Base-by-base conservation (phyloP, 495 filamentous ascomycete genomes). In the Immersiella caudata region DNA sequence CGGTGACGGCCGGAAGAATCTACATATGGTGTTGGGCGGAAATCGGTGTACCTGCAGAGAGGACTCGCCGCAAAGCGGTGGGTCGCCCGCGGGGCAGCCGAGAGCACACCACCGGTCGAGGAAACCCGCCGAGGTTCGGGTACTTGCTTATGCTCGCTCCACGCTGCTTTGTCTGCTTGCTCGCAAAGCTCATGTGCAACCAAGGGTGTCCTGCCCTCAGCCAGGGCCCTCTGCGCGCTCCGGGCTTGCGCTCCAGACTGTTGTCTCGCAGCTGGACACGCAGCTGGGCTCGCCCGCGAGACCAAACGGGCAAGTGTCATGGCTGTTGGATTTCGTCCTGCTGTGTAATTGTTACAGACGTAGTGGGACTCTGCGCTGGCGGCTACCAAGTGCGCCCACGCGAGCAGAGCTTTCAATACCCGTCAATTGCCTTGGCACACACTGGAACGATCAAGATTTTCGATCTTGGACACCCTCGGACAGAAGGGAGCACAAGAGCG, bases 231-330 rank as follows among this genome's bases (percentile, higher is more conserved):
- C 60, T 14, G 18, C 11, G 18, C 20, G 6, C 35, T 40, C 35
- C 35, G 36, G 21, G 40, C 60, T 20, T 59, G 25, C 24, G 16
- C 26, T 33, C 21, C 56, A 6, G 24, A 11, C 18, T 33, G 22
- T 59, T 11, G 22, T 26, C 56, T 27, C 9, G 16, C 25, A 26
- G 54, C 56, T 16, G 24, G 18, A 11, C 60, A n/a, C 50, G n/a
- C 35, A 26, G 60, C 14, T 27, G 29, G 24, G 3, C 9, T 20
- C 29, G 26, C 35, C 21, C 60, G 51, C 52, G 51, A 57, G 52
- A 65, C 33, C n/a, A 65, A 26, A 57, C 63, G 50, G 21, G 54
- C 51, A 25, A 65, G 49, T 18, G 63, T 56, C 63, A 65, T 65
- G 27, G 20, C 35, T 65, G 20, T 26, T 18, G 24, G 25, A 1